Base-by-base conservation (phyloP, 2,329 filamentous ascomycete genomes). In the Cladophialophora bantiana region DNA sequence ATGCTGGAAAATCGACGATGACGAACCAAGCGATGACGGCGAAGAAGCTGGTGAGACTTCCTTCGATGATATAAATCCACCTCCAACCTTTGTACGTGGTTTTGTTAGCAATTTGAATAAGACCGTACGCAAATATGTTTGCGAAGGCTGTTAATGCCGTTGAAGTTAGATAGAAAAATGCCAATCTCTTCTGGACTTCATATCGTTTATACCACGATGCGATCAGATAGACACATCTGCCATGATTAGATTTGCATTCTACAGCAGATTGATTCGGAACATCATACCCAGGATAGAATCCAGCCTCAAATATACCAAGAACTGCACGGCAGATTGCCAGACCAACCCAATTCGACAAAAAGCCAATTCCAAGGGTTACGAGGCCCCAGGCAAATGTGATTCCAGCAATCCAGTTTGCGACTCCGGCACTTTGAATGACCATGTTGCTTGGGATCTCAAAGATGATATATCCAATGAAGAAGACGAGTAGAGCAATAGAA, bases 61-160 rank as follows among this genome's bases (percentile, higher is more conserved):
- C 88, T 71, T 90, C 88, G 0, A 90, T 85, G 0, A 90, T 75
- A 70, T 87, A 90, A 87, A 90, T 90, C 82, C 86, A 90, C 34
- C 86, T 84, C 88, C 88, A 90, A 1, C 88, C 88, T 26, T 26
- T 26, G 26, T 26, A 26, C 26, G 26, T 2, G 26, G 26, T 26
- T 26, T 26, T 26, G 26, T 26, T 26, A 26, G 26, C 26, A 26
- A 26, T 26, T 26, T 26, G 26, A 26, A 26, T 26, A 26, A 26
- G 26, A 26, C 26, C 26, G 26, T 26, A 26, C 26, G 26, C 26
- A 26, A 26, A 26, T 26, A 26, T 26, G 26, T 26, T 26, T 26
- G 26, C 26, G 26, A 26, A 26, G 2, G 26, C 26, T 26, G 26
- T 26, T 26, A 26, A 26, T 26, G 26, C 26, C 26, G 26, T 26